Evolutionary conservation across 169 alveolate genomes (phyloP), one percentile per base, ranked within the genome.

Genomic region (Cryptosporidium bovis): DNA sequence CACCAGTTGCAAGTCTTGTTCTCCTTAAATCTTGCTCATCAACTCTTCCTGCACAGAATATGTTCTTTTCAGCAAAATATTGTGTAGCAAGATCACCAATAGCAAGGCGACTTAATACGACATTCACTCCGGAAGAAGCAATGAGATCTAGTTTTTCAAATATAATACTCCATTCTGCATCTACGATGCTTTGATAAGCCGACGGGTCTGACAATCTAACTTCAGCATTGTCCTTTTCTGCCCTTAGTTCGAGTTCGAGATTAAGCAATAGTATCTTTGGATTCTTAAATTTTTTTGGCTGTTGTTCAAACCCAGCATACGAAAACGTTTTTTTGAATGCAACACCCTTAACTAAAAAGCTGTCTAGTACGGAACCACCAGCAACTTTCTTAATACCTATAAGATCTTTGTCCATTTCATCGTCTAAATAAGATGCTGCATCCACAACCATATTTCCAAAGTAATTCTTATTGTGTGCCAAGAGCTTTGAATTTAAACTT

Each of bases 71-170:
- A n/a, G 99, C 99, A 90, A 98, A 98, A 90, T 95, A 98, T 92
- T 98, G 98, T 18, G 99, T 97, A n/a, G 99, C 99, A 13, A 98
- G 90, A 91, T 98, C 99, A 33, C 99, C 99, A 51, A 98, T 97
- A 2, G 99, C 99, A 44, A 97, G 97, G 83, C 97, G 96, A 16
- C 98, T 95, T 40, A 98, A 91, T 56, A 98, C 99, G 3, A 96
- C 96, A 82, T 97, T 90, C 2, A 98, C 98, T 31, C 99, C 99
- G 65, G 98, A 90, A 40, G 94, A 89, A 67, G 93, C 97, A 31
- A 97, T 97, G 29, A 93, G 91, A 48, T 97, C 97, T 48, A 98
- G 93, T 94, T 97, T 97, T 64, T 97, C 98, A 94, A 94, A 96
- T 34, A 98, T 97, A 31, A 98, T 95, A 33, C 93, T 94, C 99